phyloP scores from a whole-genome alignment of 331 rosid genomes.

The Spiraea crenata region DNA sequence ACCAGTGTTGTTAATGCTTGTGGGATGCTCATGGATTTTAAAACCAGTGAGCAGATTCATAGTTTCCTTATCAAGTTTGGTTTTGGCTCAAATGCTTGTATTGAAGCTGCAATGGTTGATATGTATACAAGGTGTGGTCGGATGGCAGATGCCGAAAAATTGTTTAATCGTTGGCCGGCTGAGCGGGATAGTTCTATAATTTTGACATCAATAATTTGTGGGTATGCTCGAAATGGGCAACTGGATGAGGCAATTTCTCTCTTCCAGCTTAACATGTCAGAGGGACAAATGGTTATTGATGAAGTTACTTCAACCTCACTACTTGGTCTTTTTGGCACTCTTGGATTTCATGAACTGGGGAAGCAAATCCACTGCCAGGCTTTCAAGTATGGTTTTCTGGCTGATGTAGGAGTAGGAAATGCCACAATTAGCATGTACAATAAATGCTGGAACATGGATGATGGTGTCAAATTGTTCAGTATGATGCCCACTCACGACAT shows the following conservation, averaged over 20 bases:
- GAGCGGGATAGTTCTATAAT: slow-evolving; percentile 43
- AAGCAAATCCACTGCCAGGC: slow-evolving; percentile 74
- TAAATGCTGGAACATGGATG: slow-evolving; percentile 76
- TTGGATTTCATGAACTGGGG: slow-evolving; percentile 74
- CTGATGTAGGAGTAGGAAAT: slow-evolving; percentile 66
- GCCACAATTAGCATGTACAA: slow-evolving; percentile 75
- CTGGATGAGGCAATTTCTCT: slow-evolving; percentile 61
- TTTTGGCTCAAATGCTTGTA: slow-evolving; percentile 52
- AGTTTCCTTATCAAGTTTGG: slow-evolving; percentile 71
- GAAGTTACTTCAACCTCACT: slow-evolving; percentile 58
- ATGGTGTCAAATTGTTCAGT: slow-evolving; percentile 47
- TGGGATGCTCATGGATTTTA: slow-evolving; percentile 51
- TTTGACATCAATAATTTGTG: slow-evolving; percentile 76
- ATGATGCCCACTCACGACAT: slow-evolving; percentile 46
- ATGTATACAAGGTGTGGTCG: slow-evolving; percentile 74
- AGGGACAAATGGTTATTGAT: slow-evolving; percentile 64
- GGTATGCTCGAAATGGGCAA: slow-evolving; percentile 67
- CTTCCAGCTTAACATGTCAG: slow-evolving; percentile 42
- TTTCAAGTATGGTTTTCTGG: slow-evolving; percentile 52
- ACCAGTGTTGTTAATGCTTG: slow-evolving; percentile 60
- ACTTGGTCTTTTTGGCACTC: slow-evolving; percentile 63
- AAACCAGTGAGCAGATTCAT: slow-evolving; percentile 63
- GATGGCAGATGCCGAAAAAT: slow-evolving; percentile 61
- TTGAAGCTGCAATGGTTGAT: slow-evolving; percentile 72
- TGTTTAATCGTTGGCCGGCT: slow-evolving; percentile 53